Base-by-base conservation (phyloP, 2,329 filamentous ascomycete species). In the Colletotrichum phormii region DNA sequence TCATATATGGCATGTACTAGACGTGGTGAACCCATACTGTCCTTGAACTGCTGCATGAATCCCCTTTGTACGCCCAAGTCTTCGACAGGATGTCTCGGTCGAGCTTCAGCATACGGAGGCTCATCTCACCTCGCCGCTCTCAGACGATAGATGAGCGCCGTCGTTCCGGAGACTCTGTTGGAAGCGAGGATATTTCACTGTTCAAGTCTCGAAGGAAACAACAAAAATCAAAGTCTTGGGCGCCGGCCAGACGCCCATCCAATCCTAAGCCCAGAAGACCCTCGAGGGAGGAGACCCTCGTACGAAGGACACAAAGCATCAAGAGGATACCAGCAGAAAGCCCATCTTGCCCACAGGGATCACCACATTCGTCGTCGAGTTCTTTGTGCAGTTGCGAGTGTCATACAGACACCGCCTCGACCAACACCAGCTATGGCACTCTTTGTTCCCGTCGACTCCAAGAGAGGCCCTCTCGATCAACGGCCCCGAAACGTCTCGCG, bases 301-400 rank as follows among this genome's bases (percentile, higher is more conserved):
- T 84, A 68, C 81, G 79, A 66, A 82, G 80, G 67, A 78, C 81
- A 73, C 79, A 83, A 71, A 84, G 82, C 68, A 78, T 84, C 65
- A 81, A 84, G 76, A 81, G 81, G 73, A 81, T 84, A 68, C 77
- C 81, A 37, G 79, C 79, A 29, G 80, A 83, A 53, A 71, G 83
- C 29, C 82, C 85, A 61, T 80, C 82, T 58, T 77, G 84, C 22
- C 81, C 82, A n/a, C 80, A 76, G 64, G 80, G 80, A 62, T 82
- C 80, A 13, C 80, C 81, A 57, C 79, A 81, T 71, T 84, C 84
- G 22, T 84, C 86, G 29, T 81, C 81, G 58, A 85, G 82, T 75
- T 88, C 86, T 78, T 84, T 87, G 77, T 85, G 83, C 76, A 85
- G 82, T 74, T 84, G 79, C 68, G 83, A 86, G 53, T 80, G 79